A percentile compares a stretch with the other conserved stretches of the same genome.
Evolutionary conservation across 768 basidiomycete genomes (phyloP).

Genomic region (Rhizopogon vinicolor): DNA sequence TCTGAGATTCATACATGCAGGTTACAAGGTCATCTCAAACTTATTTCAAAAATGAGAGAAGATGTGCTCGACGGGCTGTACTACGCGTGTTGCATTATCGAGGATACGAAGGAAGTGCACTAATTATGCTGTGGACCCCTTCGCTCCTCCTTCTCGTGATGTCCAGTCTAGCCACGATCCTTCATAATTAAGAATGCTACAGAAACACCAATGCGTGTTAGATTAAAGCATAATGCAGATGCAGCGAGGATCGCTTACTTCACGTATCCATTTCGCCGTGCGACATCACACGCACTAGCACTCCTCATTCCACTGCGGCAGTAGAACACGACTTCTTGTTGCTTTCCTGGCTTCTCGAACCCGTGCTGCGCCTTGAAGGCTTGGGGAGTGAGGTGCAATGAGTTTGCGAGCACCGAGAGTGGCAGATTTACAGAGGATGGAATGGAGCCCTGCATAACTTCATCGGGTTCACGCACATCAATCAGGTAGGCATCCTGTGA

Average conservation of each 20-base stretch:
- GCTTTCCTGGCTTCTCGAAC: slow-evolving; percentile 65
- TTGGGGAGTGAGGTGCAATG: slow-evolving; percentile 52
- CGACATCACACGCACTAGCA: slow-evolving; percentile 75
- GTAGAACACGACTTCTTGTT: slow-evolving; percentile 83
- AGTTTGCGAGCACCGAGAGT: slow-evolving; percentile 66
- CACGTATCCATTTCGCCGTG: slow-evolving; percentile 73
- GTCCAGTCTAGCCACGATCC: slow-evolving; percentile 92
- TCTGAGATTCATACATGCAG: background rate
- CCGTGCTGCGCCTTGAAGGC: slow-evolving; percentile 62
- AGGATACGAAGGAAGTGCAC: background rate
- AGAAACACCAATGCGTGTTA: background rate
- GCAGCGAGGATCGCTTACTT: slow-evolving; percentile 47
- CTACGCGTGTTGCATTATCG: background rate
- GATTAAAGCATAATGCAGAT: background rate
- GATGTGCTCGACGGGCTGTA: background rate
- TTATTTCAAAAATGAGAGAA: background rate
- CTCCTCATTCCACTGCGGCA: slow-evolving; percentile 88
- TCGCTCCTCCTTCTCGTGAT: slow-evolving; percentile 42
- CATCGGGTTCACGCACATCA: slow-evolving; percentile 92
- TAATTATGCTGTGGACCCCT: slow-evolving; percentile 13
- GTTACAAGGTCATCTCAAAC: background rate
- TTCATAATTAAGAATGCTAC: slow-evolving; percentile 67
- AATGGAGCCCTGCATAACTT: slow-evolving; percentile 88
- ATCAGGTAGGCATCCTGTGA: slow-evolving; percentile 65
- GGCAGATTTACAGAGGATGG: slow-evolving; percentile 91